Evolutionary conservation across 805 yeast species (phyloP).

Genomic region (Blastobotrys terrestris): DNA sequence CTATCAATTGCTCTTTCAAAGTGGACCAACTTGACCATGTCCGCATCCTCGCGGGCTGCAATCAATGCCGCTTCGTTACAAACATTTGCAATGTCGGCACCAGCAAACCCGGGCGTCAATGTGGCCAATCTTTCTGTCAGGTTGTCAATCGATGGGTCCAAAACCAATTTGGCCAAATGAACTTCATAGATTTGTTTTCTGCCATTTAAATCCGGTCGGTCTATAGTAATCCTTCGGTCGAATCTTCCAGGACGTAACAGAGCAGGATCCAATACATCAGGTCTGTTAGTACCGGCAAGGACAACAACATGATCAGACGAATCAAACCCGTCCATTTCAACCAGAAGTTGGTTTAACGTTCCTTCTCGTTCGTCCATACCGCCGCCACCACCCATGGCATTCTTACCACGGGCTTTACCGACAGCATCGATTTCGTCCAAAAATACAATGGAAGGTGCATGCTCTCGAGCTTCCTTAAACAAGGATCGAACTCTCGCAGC

Average conservation of each 20-base stretch:
- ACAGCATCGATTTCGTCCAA: slow-evolving; percentile 96
- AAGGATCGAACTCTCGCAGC: slow-evolving; percentile 91
- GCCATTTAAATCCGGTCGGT: slow-evolving; percentile 83
- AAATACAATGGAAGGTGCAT: slow-evolving; percentile 85
- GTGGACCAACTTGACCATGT: slow-evolving; percentile 56
- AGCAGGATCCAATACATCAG: slow-evolving; percentile 86
- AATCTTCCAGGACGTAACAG: slow-evolving; percentile 92
- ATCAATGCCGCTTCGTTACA: slow-evolving; percentile 92
- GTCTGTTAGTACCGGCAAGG: slow-evolving; percentile 89
- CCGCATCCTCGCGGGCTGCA: slow-evolving; percentile 75
- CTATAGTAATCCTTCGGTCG: slow-evolving; percentile 82
- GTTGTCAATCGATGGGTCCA: slow-evolving; percentile 31
- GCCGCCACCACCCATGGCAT: slow-evolving; percentile 63
- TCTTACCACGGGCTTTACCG: slow-evolving; percentile 91
- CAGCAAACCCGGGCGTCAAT: slow-evolving; percentile 90
- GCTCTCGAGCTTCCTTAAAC: slow-evolving; percentile 81
- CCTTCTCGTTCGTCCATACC: slow-evolving; percentile 91
- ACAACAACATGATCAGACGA: slow-evolving; percentile 88
- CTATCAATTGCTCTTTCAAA: slow-evolving; percentile 92
- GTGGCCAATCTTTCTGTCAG: slow-evolving; percentile 83
- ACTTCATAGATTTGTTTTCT: slow-evolving; percentile 81
- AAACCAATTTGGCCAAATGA: slow-evolving; percentile 58
- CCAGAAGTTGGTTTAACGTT: slow-evolving; percentile 84
- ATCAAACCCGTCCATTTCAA: slow-evolving; percentile 93
- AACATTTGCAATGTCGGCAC: slow-evolving; percentile 93